A percentile compares a stretch with the other conserved stretches of the same genome.
phyloP scores from a whole-genome alignment of 2,329 filamentous ascomycete species.

The Epichloe baconii region DNA sequence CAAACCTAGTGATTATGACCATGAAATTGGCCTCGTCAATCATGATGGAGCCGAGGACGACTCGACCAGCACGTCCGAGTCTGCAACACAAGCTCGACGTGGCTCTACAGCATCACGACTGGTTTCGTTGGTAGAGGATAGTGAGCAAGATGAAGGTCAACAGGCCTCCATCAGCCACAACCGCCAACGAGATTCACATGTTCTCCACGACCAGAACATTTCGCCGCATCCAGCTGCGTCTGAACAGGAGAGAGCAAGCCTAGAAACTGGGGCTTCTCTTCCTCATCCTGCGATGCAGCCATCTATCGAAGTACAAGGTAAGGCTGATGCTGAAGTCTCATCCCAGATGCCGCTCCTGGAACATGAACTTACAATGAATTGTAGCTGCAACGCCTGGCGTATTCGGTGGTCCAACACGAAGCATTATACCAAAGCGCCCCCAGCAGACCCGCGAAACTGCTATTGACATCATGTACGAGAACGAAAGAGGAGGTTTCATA shows the following conservation, averaged over 20 bases:
- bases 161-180: background rate
- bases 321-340: background rate
- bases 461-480: constrained; percentile 88
- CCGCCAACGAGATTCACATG: background rate
- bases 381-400: constrained; percentile 18
- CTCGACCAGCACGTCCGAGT: constrained; percentile 12
- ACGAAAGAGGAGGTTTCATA: constrained; percentile 80
- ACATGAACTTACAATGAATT: background rate
- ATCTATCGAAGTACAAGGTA: constrained; percentile 22
- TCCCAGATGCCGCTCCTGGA: background rate
- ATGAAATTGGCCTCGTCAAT: constrained; percentile 59
- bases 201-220: background rate
- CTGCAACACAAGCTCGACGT: background rate
- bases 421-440: constrained; percentile 22
- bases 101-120: constrained; percentile 8
- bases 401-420: constrained; percentile 13
- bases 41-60: constrained; percentile 18
- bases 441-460: constrained; percentile 36
- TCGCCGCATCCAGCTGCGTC: background rate
- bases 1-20: constrained; percentile 51
- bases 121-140: constrained; percentile 4
- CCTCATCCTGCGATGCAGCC: constrained; percentile 14
- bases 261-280: constrained; percentile 1
- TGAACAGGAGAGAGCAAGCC: constrained; percentile 1
- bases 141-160: background rate